Percentiles rank a stretch among this genome's conserved stretches.
Conservation (phyloP, 2,329 filamentous ascomycete genomes). For the Amphichorda felina region DNA sequence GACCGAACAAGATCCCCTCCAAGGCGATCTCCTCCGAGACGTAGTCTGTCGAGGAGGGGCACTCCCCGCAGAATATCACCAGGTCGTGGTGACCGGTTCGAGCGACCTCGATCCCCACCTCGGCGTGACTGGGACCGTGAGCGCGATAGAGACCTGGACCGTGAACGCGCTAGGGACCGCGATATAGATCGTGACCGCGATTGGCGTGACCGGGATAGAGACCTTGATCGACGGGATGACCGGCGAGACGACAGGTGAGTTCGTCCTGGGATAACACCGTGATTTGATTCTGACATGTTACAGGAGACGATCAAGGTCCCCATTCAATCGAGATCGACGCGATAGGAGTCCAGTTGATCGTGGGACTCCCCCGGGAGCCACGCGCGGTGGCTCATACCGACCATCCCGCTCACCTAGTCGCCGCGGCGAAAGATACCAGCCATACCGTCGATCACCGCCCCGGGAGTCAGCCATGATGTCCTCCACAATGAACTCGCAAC, state of each 20-base stretch:
- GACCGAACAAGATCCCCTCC: constrained; percentile 23
- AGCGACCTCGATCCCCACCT: constrained; percentile 25
- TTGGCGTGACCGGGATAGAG: constrained; percentile 5
- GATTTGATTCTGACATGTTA: constrained; percentile 8
- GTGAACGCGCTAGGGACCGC: constrained; percentile 15
- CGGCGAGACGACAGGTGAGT: constrained; percentile 15
- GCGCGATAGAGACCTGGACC: constrained; percentile 8
- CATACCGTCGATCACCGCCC: constrained; percentile 32
- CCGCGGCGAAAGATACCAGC: constrained; percentile 29
- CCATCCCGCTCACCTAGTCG: constrained; percentile 39
- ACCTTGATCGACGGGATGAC: constrained; percentile 26
- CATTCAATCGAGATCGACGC: constrained; percentile 34
- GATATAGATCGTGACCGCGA: constrained; percentile 9
- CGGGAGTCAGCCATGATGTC: constrained; percentile 37
- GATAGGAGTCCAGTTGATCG: constrained; percentile 17
- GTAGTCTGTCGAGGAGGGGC: constrained; percentile 20
- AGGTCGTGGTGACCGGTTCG: constrained; percentile 21
- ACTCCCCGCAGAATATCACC: constrained; percentile 12
- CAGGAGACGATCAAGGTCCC: constrained; percentile 44
- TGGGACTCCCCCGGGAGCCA: constrained; percentile 23
- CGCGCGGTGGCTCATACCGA: constrained; percentile 31
- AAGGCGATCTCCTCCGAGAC: constrained; percentile 20
- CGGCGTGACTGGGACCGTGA: constrained; percentile 21
- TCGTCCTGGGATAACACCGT: background rate
- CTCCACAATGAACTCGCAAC: constrained; percentile 37